Evolutionary conservation across 805 yeast species (phyloP).

Genomic region (Yarrowia osloensis): DNA sequence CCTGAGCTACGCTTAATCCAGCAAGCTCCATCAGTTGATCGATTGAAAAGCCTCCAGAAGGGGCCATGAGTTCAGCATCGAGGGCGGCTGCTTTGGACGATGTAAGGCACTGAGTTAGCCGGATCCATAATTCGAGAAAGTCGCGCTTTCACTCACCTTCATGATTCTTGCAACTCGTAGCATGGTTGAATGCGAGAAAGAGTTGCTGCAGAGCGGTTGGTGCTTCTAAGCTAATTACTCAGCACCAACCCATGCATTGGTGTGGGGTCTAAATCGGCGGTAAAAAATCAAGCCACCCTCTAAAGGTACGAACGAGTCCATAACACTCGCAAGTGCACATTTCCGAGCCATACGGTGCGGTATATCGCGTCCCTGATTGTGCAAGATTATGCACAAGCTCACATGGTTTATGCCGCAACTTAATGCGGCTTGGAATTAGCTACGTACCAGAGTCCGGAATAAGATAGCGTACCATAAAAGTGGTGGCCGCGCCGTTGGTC

Average conservation of each 20-base stretch:
- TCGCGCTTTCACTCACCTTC: constrained; percentile 18
- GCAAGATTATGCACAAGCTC: constrained; percentile 28
- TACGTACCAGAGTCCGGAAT: constrained; percentile 3
- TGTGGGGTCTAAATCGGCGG: background rate
- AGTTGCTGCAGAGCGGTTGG: constrained; percentile 19
- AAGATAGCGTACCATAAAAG: background rate
- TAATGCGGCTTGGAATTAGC: constrained; percentile 7
- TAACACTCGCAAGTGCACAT: background rate
- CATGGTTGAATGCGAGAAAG: constrained; percentile 28
- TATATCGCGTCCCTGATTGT: background rate
- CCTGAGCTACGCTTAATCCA: constrained; percentile 90
- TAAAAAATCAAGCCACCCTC: background rate
- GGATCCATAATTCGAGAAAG: background rate
- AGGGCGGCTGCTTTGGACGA: constrained; percentile 26
- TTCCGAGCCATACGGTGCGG: background rate
- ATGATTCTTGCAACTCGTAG: constrained; percentile 26
- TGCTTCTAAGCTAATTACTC: constrained; percentile 16
- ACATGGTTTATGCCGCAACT: constrained; percentile 28
- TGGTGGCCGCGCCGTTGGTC: background rate
- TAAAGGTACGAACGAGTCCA: background rate
- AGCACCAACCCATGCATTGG: background rate
- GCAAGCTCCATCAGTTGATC: constrained; percentile 78
- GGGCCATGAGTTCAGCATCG: constrained; percentile 23
- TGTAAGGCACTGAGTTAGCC: constrained; percentile 27
- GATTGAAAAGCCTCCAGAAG: constrained; percentile 23